Evolutionary conservation across 2,329 filamentous ascomycete species (phyloP).

Genomic region (Phialemoniopsis sp.): DNA sequence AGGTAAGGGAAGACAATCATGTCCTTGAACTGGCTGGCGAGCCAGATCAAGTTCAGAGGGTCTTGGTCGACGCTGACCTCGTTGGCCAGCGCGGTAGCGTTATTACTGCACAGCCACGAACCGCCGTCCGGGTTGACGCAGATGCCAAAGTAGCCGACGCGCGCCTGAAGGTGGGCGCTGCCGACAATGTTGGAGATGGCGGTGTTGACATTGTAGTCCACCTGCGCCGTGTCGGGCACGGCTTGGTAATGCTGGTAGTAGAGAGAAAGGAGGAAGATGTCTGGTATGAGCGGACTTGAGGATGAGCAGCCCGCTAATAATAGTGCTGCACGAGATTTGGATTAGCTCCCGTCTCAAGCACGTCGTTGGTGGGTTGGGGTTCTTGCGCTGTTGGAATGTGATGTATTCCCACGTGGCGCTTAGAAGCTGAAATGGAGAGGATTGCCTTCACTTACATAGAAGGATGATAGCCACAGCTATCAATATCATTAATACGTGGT

Average conservation of each 20-base stretch:
- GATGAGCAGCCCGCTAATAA: conserved; percentile 94
- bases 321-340: conserved; percentile 55
- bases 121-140: conserved; percentile 91
- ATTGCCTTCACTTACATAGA: conserved; percentile 69
- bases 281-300: conserved; percentile 88
- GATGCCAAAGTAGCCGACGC: conserved; percentile 97
- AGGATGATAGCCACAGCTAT: conserved; percentile 92
- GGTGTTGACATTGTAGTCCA: conserved; percentile 80
- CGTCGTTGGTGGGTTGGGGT: conserved; percentile 9
- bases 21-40: conserved; percentile 95
- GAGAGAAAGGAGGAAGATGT: conserved; percentile 96
- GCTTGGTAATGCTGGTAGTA: conserved; percentile 90
- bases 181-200: conserved; percentile 90
- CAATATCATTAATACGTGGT: conserved; percentile 94
- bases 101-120: conserved; percentile 93
- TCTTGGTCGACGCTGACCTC: conserved; percentile 89
- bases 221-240: conserved; percentile 78
- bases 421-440: too few species aligned
- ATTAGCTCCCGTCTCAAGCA: too few species aligned
- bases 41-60: conserved; percentile 94
- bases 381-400: too few species aligned
- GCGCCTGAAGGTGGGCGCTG: conserved; percentile 76
- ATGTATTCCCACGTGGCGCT: conserved; percentile 1
- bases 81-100: conserved; percentile 87
- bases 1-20: conserved; percentile 98